These are phyloP conservation scores for Panicum miliaceum DNA, from an alignment of 176 grass and related monocot genomes.

Conservation along the genomic window DNA sequence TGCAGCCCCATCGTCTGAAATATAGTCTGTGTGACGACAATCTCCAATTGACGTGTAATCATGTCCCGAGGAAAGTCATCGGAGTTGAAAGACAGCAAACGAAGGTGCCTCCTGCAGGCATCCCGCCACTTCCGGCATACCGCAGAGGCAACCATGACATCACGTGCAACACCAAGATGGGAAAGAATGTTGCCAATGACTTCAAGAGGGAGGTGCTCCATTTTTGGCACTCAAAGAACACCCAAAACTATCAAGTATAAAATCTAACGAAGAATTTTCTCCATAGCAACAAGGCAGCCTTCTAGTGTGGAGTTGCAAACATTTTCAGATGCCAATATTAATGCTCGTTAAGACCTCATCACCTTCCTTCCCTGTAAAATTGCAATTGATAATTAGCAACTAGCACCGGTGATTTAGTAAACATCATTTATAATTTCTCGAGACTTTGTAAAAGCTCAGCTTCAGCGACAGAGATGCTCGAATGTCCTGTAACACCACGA, in stretches of 20 bases:
- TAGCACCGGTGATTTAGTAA: not conserved
- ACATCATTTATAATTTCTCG: not conserved
- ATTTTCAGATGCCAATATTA: constrained; percentile 10
- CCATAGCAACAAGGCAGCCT: not conserved
- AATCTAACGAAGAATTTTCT: not conserved
- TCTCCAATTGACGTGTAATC: constrained; percentile 78
- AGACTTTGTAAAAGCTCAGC: not conserved
- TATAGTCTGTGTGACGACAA: constrained; percentile 92
- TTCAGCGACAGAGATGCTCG: not conserved
- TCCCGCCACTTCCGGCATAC: constrained; percentile 83
- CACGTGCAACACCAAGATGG: constrained; percentile 68
- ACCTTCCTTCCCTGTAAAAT: constrained; percentile 43
- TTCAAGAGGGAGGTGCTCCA: constrained; percentile 90
- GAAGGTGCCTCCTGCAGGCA: constrained; percentile 82
- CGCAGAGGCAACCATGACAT: constrained; percentile 80
- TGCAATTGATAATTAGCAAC: not conserved
- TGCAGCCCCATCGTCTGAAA: constrained; percentile 90
- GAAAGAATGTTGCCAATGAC: constrained; percentile 94
- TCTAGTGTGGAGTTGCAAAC: constrained; percentile 9
- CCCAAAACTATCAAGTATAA: constrained; percentile 15
- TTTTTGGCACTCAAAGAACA: constrained; percentile 37
- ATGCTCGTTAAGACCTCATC: constrained; percentile 2
- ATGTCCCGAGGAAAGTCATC: constrained; percentile 78
- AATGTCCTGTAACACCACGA: not conserved
- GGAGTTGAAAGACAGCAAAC: constrained; percentile 77